Percentiles rank a stretch among this genome's conserved stretches.
phyloP scores from a whole-genome alignment of 2,329 filamentous ascomycete species.

The Penicillium sp. region DNA sequence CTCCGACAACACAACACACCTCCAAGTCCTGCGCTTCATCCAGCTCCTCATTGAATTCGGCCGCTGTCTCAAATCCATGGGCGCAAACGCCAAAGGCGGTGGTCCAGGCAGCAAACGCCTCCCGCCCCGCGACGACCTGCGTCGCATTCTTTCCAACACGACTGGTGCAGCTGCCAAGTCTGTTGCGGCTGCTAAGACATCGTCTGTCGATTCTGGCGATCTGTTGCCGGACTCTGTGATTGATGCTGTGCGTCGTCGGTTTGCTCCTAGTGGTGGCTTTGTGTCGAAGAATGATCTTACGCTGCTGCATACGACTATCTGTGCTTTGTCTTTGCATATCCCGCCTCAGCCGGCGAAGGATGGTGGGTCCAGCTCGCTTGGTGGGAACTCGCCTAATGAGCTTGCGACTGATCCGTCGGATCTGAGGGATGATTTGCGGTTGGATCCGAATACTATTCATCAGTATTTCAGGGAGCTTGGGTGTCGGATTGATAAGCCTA shows the following conservation, averaged over 20 bases:
- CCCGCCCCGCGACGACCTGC: conserved; percentile 40
- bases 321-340: conserved; percentile 46
- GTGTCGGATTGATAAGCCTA: conserved; percentile 43
- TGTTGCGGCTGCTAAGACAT: conserved; percentile 14
- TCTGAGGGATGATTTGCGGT: conserved; percentile 44
- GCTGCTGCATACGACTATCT: conserved; percentile 46
- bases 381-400: conserved; percentile 37
- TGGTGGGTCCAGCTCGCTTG: conserved; percentile 35
- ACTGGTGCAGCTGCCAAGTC: conserved; percentile 20
- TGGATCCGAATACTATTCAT: conserved; percentile 35
- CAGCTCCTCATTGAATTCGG: conserved; percentile 44
- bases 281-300: conserved; percentile 42
- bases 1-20: conserved; percentile 39
- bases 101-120: conserved; percentile 41
- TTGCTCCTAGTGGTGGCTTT: conserved; percentile 37
- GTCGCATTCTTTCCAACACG: conserved; percentile 34
- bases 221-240: conserved; percentile 40
- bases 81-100: conserved; percentile 23
- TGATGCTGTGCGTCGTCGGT: conserved; percentile 41
- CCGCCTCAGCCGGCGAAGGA: conserved; percentile 41
- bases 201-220: background rate
- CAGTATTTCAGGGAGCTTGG: conserved; percentile 48
- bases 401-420: conserved; percentile 45
- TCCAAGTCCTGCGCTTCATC: conserved; percentile 47
- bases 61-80: conserved; percentile 33